phyloP scores from a whole-genome alignment of 768 basidiomycete species.

The button mushroom (Agaricus bisporus) region DNA sequence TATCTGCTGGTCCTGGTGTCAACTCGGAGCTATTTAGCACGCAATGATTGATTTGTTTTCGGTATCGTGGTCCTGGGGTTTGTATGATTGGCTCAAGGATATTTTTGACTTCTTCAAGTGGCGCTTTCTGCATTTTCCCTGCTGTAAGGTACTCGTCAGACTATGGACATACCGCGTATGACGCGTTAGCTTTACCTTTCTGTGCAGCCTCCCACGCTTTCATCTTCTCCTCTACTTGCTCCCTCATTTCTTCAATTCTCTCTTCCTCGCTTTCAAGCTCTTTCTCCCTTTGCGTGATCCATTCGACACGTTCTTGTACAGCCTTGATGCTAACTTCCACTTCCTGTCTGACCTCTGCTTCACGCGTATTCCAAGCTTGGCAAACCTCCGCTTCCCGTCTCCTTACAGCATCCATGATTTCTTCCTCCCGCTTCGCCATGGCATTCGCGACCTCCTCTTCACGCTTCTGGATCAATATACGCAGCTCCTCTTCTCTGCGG shows the following conservation, averaged over 20 bases:
- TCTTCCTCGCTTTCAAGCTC: conserved; percentile 49
- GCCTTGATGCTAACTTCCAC: conserved; percentile 40
- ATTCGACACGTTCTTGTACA: conserved; percentile 44
- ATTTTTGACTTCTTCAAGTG: conserved; percentile 75
- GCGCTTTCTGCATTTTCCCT: conserved; percentile 43
- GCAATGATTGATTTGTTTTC: conserved; percentile 14
- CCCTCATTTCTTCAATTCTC: conserved; percentile 37
- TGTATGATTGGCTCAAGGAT: conserved; percentile 43
- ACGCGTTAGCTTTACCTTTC: conserved; percentile 3
- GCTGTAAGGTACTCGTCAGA: conserved; percentile 19
- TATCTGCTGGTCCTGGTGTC: not conserved
- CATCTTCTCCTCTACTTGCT: conserved; percentile 46
- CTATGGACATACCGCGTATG: not conserved
- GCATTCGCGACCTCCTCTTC: conserved; percentile 66
- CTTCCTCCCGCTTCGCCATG: conserved; percentile 62
- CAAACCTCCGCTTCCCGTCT: conserved; percentile 57
- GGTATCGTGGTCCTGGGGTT: conserved; percentile 17
- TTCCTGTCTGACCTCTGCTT: conserved; percentile 45
- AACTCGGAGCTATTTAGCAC: conserved; percentile 11
- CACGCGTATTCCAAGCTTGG: conserved; percentile 50
- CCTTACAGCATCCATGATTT: conserved; percentile 64
- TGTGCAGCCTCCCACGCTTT: conserved; percentile 31
- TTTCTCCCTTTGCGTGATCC: conserved; percentile 44
- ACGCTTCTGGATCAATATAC: conserved; percentile 54
- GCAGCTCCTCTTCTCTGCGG: conserved; percentile 64